Evolutionary conservation across 2,329 filamentous ascomycete species (phyloP), one percentile per base, ranked within the genome.

Genomic region (Verticillium dahliae): DNA sequence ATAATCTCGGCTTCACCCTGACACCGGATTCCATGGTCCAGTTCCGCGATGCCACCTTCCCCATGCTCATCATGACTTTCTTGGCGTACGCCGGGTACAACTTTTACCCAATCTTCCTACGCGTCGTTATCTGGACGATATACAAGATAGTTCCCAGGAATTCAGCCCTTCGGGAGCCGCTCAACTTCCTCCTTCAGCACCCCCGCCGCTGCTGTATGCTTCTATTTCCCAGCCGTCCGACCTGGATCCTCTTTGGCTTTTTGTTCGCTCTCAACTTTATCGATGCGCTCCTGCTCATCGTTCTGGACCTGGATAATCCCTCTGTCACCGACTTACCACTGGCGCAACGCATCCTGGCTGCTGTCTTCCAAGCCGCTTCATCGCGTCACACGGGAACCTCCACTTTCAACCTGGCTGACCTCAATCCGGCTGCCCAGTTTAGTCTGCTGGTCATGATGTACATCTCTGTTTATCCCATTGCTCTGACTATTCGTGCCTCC

Each of bases 401-500:
- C 73, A 83, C 73, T 67, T 85, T 85, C 37, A 69, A 75, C 22
- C 76, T 85, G 11, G 70, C 80, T 3, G 70, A 69, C 1, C 74
- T 86, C 2, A 82, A 80, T 41, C 81, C 85, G 6, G 80, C 77
- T 2, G 78, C 86, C 0, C 85, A 85, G 62, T 78, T 87, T 38
- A 79, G 84, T 37, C 82, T 86, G 62, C 74, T 87, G 0, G 78
- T 85, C 56, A 87, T 88, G 85, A 88, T 88, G 85, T 88, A 87
- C 71, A 86, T 88, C 56, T 80, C 81, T 4, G 80, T 83, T 4
- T 86, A 84, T 62, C 85, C 85, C 0, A 82, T 87, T 37, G 84
- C 83, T 14, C 85, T 88, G 59, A 84, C 78, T 18, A 85, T 88
- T 72, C 80, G 85, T 52, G 80, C 83, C 60, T 82, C 80, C 37